phyloP scores from a whole-genome alignment of 2,329 filamentous ascomycete species.

The Hymenoscyphus salicellus region DNA sequence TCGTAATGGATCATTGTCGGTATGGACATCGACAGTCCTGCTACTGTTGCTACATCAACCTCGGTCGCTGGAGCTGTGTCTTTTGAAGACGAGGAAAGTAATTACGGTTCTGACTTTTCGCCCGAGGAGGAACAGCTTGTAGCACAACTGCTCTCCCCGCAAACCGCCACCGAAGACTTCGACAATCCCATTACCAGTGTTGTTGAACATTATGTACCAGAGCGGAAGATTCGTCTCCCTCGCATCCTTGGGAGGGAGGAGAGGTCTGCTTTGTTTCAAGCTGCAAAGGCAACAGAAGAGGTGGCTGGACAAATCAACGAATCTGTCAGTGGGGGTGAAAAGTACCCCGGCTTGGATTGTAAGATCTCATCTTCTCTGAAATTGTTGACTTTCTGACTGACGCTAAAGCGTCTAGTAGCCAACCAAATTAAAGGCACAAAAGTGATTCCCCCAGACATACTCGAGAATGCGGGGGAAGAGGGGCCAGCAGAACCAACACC shows the following conservation, averaged over 20 bases:
- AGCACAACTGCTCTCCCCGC: constrained; percentile 46
- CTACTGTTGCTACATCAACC: constrained; percentile 8
- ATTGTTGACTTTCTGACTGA: constrained; percentile 55
- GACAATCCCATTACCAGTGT: constrained; percentile 30
- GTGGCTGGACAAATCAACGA: constrained; percentile 27
- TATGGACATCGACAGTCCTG: constrained; percentile 15
- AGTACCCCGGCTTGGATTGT: constrained; percentile 51
- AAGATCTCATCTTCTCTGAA: constrained; percentile 27
- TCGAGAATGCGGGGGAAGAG: neutral
- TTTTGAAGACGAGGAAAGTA: constrained; percentile 41
- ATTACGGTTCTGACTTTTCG: constrained; percentile 64
- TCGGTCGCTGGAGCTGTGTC: neutral
- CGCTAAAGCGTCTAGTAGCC: constrained; percentile 60
- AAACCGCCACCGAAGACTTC: constrained; percentile 32
- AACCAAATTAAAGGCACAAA: constrained; percentile 23
- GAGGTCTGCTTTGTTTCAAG: constrained; percentile 31
- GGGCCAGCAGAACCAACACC: constrained; percentile 6
- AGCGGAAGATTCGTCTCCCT: constrained; percentile 39
- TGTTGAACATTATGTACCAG: constrained; percentile 35
- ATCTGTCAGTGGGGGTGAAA: constrained; percentile 34
- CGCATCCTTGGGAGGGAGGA: constrained; percentile 41
- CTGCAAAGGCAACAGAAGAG: constrained; percentile 30
- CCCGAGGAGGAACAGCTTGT: constrained; percentile 54
- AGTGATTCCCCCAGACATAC: neutral
- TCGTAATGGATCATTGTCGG: neutral